Percentiles rank a stretch among this genome's conserved stretches.
These are phyloP conservation scores for Casuarina glauca DNA, from an alignment of 306 rosid genomes.

Conservation along the genomic window DNA sequence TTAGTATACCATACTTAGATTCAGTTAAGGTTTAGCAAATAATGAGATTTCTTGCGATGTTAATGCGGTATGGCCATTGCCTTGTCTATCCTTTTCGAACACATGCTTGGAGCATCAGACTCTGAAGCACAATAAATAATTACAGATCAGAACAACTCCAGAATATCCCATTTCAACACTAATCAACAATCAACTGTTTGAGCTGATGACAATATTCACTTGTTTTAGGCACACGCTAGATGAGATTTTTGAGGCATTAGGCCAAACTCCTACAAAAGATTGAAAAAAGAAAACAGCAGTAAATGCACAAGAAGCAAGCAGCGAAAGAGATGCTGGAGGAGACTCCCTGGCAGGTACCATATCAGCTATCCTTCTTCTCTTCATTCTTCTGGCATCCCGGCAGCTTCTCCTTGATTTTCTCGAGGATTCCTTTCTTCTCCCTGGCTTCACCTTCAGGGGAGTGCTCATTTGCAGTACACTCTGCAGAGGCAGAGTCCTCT, in stretches of 20 bases:
- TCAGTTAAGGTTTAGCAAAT: too few species aligned
- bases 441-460: constrained; percentile 16
- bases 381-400: constrained; percentile 32
- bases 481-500: not conserved
- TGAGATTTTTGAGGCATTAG: not conserved
- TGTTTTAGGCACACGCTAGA: not conserved
- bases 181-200: too few species aligned
- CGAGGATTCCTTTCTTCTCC: constrained; percentile 38
- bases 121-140: too few species aligned
- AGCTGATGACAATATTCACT: too few species aligned
- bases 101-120: too few species aligned
- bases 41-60: too few species aligned
- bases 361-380: constrained; percentile 28
- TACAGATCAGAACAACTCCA: too few species aligned
- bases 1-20: too few species aligned
- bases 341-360: not conserved
- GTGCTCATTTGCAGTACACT: constrained; percentile 8
- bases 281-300: not conserved
- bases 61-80: too few species aligned
- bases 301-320: not conserved
- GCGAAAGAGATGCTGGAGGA: not conserved
- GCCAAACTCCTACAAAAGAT: not conserved
- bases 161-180: too few species aligned
- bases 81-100: too few species aligned
- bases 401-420: constrained; percentile 39